Evolutionary conservation across 257 asterid species (phyloP), one percentile per base, ranked within the genome.

Genomic region (Primulina eburnea): DNA sequence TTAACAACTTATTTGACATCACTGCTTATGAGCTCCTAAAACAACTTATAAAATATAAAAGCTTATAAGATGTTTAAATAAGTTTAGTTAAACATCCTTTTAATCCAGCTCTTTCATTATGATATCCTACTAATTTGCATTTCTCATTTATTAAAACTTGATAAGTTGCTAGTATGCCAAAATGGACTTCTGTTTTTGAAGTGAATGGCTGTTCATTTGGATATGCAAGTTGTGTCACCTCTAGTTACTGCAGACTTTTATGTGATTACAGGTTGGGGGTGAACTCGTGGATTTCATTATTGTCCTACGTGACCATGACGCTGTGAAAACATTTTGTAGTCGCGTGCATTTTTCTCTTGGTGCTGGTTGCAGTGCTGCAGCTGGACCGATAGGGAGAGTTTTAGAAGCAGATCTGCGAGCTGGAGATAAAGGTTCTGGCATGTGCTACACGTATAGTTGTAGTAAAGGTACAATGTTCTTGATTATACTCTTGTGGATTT

Each of bases 331-430:
- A 61, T 94, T 94, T 78, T 94, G 97, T 80, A 89, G 97, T 67
- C 96, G 97, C 76, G 79, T 94, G 95, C 99, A 94, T 77, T 92
- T 91, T 81, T 91, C 99, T 81, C 92, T 94, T 66, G 99, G 99
- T 66, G 99, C 99, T 21, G 99, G 99, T 69, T 92, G 97, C 80
- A 94, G 99, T 85, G 99, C 95, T 80, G 97, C 98, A 61, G 99
- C 97, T 38, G 99, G 99, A 70, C 98, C 99, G 52, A 24, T 92
- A 71, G 99, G 99, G 71, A 94, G 99, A 78, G 99, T 88, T 62
- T 78, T 89, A 30, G 99, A 94, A 87, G 99, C 97, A 64, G 99
- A 94, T 83, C 18, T 94, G 74, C 86, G 98, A 80, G 99, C 98
- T 75, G 99, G 98, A 70, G 99, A 94, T 37, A 92, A 81, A 78